Conservation (phyloP, 768 basidiomycete species). For the Lactarius sanguifluus region DNA sequence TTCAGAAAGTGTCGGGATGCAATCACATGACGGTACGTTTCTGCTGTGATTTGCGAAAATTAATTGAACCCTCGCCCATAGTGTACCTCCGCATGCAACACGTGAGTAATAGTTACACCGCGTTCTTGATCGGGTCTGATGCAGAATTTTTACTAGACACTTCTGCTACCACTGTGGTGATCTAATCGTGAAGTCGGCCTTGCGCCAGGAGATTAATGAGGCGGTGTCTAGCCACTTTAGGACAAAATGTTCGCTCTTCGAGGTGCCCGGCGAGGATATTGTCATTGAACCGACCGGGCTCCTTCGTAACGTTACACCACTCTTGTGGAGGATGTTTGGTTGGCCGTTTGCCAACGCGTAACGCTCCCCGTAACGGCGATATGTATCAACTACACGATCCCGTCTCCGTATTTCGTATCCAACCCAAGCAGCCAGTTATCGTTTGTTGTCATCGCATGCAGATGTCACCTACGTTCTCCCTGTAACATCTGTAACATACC, state of each 20-base stretch:
- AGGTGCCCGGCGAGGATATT: constrained; percentile 22
- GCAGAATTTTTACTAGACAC: constrained; percentile 35
- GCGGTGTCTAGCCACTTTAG: constrained; percentile 39
- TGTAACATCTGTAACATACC: too few species aligned
- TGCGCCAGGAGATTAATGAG: constrained; percentile 34
- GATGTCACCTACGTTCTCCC: too few species aligned
- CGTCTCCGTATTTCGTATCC: not conserved
- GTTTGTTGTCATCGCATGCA: not conserved
- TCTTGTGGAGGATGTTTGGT: not conserved
- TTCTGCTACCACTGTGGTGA: constrained; percentile 56
- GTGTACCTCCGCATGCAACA: constrained; percentile 62
- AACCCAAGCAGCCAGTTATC: not conserved
- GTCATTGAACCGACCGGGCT: not conserved
- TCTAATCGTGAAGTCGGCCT: constrained; percentile 45
- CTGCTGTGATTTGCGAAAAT: not conserved
- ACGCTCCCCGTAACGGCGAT: not conserved
- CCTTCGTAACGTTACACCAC: not conserved
- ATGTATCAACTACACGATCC: not conserved
- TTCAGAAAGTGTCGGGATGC: constrained; percentile 53
- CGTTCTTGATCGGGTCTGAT: not conserved
- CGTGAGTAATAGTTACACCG: constrained; percentile 30
- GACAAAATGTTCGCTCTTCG: constrained; percentile 38
- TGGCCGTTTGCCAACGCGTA: not conserved
- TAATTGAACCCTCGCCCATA: constrained; percentile 29
- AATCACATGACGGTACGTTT: constrained; percentile 57